These are phyloP conservation scores for Tolypocladium pustulatum DNA, from an alignment of 2,329 filamentous ascomycete species.

Conservation along the genomic window DNA sequence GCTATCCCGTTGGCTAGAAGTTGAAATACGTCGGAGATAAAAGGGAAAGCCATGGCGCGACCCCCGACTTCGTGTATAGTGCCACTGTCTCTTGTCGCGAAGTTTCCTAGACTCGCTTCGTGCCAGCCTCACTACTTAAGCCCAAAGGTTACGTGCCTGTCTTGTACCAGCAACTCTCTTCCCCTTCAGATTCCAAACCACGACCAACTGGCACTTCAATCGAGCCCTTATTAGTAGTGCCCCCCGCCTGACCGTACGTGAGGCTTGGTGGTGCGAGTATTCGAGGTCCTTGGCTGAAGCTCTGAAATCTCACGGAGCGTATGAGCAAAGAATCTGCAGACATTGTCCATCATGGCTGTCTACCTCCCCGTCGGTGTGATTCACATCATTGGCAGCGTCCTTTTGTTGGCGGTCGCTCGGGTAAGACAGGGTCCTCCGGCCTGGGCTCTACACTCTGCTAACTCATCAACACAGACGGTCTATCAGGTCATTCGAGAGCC, in stretches of 20 bases:
- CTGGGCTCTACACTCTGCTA: not conserved
- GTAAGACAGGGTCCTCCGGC: not conserved
- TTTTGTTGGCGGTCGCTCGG: not conserved
- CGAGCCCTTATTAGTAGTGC: not conserved
- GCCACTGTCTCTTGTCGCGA: not conserved
- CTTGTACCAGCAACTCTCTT: not conserved
- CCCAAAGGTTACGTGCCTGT: not conserved
- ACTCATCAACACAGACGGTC: not conserved
- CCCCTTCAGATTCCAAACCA: no score
- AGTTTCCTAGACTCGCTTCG: not conserved
- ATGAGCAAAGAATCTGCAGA: not conserved
- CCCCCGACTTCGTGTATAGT: no score
- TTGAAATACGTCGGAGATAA: not conserved
- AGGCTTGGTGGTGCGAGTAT: not conserved
- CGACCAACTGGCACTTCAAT: not conserved
- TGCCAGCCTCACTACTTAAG: not conserved
- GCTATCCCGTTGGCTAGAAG: not conserved
- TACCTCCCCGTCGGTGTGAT: not conserved
- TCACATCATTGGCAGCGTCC: not conserved
- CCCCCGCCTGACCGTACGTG: not conserved
- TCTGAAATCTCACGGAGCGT: not conserved
- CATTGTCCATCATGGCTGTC: not conserved
- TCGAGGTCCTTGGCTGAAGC: not conserved
- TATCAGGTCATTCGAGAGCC: conserved; percentile 1
- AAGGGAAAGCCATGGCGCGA: not conserved